Base-by-base conservation (phyloP, 495 filamentous ascomycete genomes). In the Penicillium manginii region DNA sequence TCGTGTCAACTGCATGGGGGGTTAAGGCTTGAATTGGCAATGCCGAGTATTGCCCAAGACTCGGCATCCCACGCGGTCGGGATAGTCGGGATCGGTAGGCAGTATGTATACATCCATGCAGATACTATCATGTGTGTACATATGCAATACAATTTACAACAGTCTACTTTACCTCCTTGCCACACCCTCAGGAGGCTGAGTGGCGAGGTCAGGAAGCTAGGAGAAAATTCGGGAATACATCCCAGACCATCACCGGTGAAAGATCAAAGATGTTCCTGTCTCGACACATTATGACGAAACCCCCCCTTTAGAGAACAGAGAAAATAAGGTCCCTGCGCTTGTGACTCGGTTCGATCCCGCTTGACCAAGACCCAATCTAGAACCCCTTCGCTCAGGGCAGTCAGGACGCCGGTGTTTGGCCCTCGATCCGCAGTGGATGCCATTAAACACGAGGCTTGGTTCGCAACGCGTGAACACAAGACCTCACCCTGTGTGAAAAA, bases 301-400 rank as follows among this genome's bases (percentile, higher is more conserved):
- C 8, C 17, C 14, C 11, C 35, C n/a, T n/a, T n/a, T 21, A 4
- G 40, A 17, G 40, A 43, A 19, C 17, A n/a, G 5, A 17, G 40
- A 43, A 5, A 8, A 43, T 17, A 8, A 17, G 17, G 15, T 18
- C 14, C 8, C n/a, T 8, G 40, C n/a, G n/a, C 15, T 43, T 43
- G 40, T 19, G 15, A 43, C 17, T 43, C 35, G 35, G 35, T 37
- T n/a, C 12, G 4, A 43, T 39, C 35, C 35, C 50, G 11, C 50
- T 51, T 29, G 26, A 29, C 26, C 26, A 47, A 31, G 39, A 23
- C 51, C 32, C 18, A 52, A 37, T 63, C 61, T 63, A 56, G 61
- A 63, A 42, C 49, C 32, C 18, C 10, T 40, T 35, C 43, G 52
- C 48, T 42, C 48, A 21, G 19, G 26, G 17, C 33, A 55, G 42